These are phyloP conservation scores for Chrysosporium queenslandicum DNA, from an alignment of 2,329 filamentous ascomycete genomes.

Conservation along the genomic window DNA sequence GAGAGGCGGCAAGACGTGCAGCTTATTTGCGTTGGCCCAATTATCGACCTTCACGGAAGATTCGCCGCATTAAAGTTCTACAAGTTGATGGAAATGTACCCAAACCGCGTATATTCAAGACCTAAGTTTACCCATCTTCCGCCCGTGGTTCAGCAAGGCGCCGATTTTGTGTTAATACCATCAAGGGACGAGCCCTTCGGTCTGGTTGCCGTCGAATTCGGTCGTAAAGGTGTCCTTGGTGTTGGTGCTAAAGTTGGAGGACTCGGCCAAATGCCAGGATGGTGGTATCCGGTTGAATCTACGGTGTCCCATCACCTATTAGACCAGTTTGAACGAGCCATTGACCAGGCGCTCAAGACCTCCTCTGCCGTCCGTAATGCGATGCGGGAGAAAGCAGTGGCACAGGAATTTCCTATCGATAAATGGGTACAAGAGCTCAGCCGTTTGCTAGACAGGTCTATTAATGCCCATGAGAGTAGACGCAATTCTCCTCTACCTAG, in stretches of 20 bases:
- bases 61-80: constrained; percentile 57
- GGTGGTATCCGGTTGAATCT: constrained; percentile 61
- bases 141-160: constrained; percentile 57
- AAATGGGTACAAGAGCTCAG: constrained; percentile 58
- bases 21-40: constrained; percentile 53
- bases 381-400: constrained; percentile 56
- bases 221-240: constrained; percentile 56
- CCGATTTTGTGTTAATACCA: constrained; percentile 59
- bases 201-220: constrained; percentile 59
- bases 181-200: constrained; percentile 61
- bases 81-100: constrained; percentile 55
- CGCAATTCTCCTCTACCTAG: no score
- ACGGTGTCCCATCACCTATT: constrained; percentile 53
- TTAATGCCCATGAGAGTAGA: constrained; percentile 46
- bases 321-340: constrained; percentile 55
- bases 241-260: constrained; percentile 58
- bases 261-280: constrained; percentile 60
- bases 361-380: constrained; percentile 46
- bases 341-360: constrained; percentile 51
- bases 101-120: constrained; percentile 56
- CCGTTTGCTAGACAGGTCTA: constrained; percentile 51
- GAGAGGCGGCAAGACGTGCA: constrained; percentile 52
- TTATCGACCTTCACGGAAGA: constrained; percentile 58
- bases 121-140: constrained; percentile 58
- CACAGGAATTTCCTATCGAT: constrained; percentile 57